Percentiles rank a stretch among this genome's conserved stretches.
Conservation (phyloP, 768 basidiomycete species). For the Rhizopogon sp. region DNA sequence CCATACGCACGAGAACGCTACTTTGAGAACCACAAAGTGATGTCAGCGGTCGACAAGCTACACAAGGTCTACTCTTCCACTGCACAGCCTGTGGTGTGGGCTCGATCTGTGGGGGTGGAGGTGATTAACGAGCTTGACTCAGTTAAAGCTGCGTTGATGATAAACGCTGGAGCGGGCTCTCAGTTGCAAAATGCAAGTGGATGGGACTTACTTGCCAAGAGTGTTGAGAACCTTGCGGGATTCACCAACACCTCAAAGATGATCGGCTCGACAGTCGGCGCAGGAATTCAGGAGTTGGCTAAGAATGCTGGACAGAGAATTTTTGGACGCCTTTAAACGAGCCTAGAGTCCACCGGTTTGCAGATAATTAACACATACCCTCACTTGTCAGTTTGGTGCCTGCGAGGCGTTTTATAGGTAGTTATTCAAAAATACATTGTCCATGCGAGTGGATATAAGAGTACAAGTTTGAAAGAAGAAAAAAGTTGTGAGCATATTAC, state of each 20-base stretch:
- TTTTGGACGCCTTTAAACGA: neutral
- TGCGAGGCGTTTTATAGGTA: too few species aligned
- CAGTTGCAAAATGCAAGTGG: slow-evolving; percentile 21
- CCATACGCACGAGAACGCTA: slow-evolving; percentile 82
- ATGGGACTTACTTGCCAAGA: slow-evolving; percentile 32
- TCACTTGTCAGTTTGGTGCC: too few species aligned
- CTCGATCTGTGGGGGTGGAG: slow-evolving; percentile 82
- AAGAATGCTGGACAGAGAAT: slow-evolving; percentile 3
- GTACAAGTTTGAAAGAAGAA: too few species aligned
- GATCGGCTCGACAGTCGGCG: slow-evolving; percentile 23
- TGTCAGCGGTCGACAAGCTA: slow-evolving; percentile 84
- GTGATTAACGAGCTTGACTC: slow-evolving; percentile 85
- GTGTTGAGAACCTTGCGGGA: slow-evolving; percentile 39
- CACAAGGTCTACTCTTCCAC: slow-evolving; percentile 80
- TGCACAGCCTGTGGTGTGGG: slow-evolving; percentile 73
- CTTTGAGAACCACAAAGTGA: slow-evolving; percentile 77
- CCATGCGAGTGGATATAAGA: too few species aligned
- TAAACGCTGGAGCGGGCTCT: slow-evolving; percentile 55
- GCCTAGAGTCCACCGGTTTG: neutral
- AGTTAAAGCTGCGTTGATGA: slow-evolving; percentile 82
- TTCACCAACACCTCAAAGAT: slow-evolving; percentile 28
- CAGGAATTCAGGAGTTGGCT: slow-evolving; percentile 25
- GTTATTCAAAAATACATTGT: too few species aligned
- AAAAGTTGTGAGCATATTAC: too few species aligned
- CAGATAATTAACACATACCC: too few species aligned